These are phyloP conservation scores for Tremella fuciformis DNA, from an alignment of 768 basidiomycete genomes.

Conservation along the genomic window DNA sequence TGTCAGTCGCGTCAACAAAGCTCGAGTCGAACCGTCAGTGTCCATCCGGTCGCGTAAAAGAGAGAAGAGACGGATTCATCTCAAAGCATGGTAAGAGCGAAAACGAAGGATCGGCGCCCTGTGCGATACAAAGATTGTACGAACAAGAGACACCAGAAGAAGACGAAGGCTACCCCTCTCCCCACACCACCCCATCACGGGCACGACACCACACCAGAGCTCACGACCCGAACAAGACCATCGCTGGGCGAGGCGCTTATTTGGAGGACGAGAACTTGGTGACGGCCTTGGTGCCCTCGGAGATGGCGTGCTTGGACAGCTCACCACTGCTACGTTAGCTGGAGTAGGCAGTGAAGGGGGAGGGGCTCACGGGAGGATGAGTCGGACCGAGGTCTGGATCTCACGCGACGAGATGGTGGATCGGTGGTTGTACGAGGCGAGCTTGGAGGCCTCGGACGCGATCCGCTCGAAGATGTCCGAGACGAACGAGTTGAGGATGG, in stretches of 20 bases:
- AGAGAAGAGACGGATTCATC: slow-evolving; percentile 14
- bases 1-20: too few species aligned
- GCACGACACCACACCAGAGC: not conserved
- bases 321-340: slow-evolving; percentile 59
- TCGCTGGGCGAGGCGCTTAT: slow-evolving; percentile 27
- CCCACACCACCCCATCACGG: not conserved
- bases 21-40: too few species aligned
- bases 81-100: slow-evolving; percentile 12
- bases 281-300: slow-evolving; percentile 73
- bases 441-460: slow-evolving; percentile 61
- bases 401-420: slow-evolving; percentile 98
- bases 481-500: slow-evolving; percentile 92
- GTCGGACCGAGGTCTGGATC: slow-evolving; percentile 93
- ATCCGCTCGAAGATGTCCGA: slow-evolving; percentile 68
- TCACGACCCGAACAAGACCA: not conserved
- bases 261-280: slow-evolving; percentile 62
- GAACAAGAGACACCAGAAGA: not conserved
- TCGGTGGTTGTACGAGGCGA: slow-evolving; percentile 96
- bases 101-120: slow-evolving; percentile 7
- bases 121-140: slow-evolving; percentile 6
- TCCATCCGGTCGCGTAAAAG: too few species aligned
- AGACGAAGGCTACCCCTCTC: not conserved
- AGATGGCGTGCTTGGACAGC: slow-evolving; percentile 89
- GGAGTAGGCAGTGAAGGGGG: not conserved
- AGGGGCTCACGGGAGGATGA: slow-evolving; percentile 69